phyloP scores from a whole-genome alignment of 1,284 basidiomycete genomes.

The Sporisorium scitamineum region DNA sequence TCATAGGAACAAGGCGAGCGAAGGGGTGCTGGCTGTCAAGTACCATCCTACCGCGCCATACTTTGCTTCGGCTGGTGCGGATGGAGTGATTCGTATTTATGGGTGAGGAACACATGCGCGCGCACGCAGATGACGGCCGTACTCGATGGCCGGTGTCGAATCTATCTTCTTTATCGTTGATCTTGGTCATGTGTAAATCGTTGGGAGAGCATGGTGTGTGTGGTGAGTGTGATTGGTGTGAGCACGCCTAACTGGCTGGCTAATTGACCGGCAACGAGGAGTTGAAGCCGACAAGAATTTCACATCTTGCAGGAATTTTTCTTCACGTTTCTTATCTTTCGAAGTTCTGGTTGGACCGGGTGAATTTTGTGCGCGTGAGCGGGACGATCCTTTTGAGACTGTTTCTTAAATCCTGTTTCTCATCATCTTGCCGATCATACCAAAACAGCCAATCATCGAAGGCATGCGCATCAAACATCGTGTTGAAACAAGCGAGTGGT shows the following conservation, averaged over 20 bases:
- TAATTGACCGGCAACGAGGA: conserved; percentile 14
- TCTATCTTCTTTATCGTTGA: not conserved
- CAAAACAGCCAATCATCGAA: no score
- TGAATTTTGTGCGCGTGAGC: not conserved
- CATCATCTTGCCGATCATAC: not conserved
- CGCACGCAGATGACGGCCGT: no score
- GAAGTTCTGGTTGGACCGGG: not conserved
- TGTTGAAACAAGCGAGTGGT: no score
- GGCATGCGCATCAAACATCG: no score
- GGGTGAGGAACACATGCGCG: conserved; percentile 34
- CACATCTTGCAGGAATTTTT: no score
- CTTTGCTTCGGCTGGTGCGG: conserved; percentile 91
- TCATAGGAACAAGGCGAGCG: conserved; percentile 82
- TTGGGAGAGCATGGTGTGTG: not conserved
- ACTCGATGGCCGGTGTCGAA: not conserved
- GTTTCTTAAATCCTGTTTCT: not conserved
- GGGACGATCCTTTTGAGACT: not conserved
- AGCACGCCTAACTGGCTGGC: conserved; percentile 6
- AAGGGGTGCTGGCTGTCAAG: conserved; percentile 88
- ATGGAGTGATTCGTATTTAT: conserved; percentile 90
- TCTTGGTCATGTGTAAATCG: no score
- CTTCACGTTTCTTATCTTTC: conserved; percentile 2
- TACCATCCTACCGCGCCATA: conserved; percentile 86
- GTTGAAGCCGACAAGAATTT: no score
- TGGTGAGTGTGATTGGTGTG: not conserved